Base-by-base conservation (phyloP, 2,329 filamentous ascomycete species). In the Neospermospora avenae region DNA sequence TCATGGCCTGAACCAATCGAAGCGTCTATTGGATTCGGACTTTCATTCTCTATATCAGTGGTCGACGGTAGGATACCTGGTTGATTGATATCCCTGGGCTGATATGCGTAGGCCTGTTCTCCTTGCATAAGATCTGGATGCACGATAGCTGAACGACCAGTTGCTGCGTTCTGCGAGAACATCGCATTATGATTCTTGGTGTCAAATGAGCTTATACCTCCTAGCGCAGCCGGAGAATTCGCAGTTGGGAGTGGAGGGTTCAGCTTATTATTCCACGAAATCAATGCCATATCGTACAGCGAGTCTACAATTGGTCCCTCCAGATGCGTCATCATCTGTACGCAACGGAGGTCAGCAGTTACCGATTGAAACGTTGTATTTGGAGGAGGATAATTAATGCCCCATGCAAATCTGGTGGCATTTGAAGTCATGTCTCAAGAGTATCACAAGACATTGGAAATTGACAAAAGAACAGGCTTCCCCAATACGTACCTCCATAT, bases 271-370 rank as follows among this genome's bases (percentile, higher is more conserved):
- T 87, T 78, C 89, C 89, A 93, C 0, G 86, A 88, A 7, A 92
- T 79, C 41, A 92, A 72, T 0, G 87, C 87, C 64, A 86, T 86
- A 64, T 93, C 90, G 70, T 91, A 92, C 24, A 93, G 74, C 1
- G 84, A 84, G 67, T 92, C 87, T 0, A 93, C 89, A 59, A 93
- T 89, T 0, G 88, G 84, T 0, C 90, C 90, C 74, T 93, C 88
- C 0, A 91, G 71, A 58, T 90, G 88, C 2, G 83, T 79, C 82
- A 91, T 86, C 89, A 93, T 92, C 73, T n/a, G n/a, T n/a, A n/a
- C n/a, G n/a, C n/a, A n/a, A n/a, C n/a, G n/a, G n/a, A n/a, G n/a
- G n/a, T n/a, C n/a, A n/a, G n/a, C n/a, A n/a, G n/a, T n/a, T n/a
- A n/a, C n/a, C n/a, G n/a, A n/a, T n/a, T n/a, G n/a, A n/a, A n/a